Base-by-base conservation (phyloP, 306 rosid genomes). In the Cotoneaster glaucophyllus region DNA sequence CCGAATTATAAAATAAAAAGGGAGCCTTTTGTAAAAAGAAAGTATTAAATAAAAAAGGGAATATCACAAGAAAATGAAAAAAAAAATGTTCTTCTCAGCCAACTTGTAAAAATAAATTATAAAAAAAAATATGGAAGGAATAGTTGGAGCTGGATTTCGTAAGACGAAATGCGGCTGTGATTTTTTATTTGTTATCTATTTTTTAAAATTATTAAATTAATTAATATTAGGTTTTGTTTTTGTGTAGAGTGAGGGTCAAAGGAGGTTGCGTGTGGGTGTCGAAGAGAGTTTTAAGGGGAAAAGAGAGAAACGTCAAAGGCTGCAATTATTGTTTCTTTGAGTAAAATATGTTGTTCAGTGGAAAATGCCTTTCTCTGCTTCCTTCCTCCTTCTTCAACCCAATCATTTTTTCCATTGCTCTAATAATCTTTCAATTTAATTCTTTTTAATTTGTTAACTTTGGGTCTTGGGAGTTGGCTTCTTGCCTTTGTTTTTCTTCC, bases 251-350 rank as follows among this genome's bases (percentile, higher is more conserved):
- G 73, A 80, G 87, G 88, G 93, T 93, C 98, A 90, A 87, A 85
- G 87, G 89, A 72, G 89, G 74, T 90, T 89, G 98, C 96, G 98
- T 93, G 96, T 84, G 90, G 90, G 85, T 80, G 81, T 93, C 78
- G 81, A 84, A 82, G 80, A 39, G 67, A 73, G 25, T 82, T 76
- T 83, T n/a, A 76, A 68, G 79, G 71, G 71, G 78, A 61, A 21
- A 5, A 74, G 73, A 75, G 31, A 78, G 82, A 90, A 82, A 82
- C 93, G 95, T 90, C 98, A 89, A 90, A 89, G 73, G 58, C 71
- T 81, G 74, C 90, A 84, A 93, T 89, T 90, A 88, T 93, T 90
- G 88, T 66, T 86, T 86, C 87, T 90, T 82, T 64, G 3, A 29
- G 24, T 64, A 64, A 63, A 63, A 64, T 31, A 64, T 64, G 43